phyloP scores from a whole-genome alignment of 2,329 filamentous ascomycete genomes.

The Colletotrichum liriopes region DNA sequence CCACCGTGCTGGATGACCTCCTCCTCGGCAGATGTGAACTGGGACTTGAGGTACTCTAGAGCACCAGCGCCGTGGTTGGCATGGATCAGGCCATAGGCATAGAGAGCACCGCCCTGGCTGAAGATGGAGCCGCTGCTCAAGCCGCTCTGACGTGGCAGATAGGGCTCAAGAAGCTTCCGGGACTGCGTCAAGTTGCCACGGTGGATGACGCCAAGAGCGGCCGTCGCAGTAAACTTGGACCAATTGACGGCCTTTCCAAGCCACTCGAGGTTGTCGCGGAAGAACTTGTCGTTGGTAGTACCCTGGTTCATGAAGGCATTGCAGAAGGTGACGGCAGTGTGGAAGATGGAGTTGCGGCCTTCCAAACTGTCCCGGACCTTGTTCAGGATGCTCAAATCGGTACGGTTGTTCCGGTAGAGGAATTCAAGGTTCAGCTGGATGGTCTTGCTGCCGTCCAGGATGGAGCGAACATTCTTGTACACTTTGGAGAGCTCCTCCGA shows the following conservation, averaged over 20 bases:
- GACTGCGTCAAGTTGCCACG: slow-evolving; percentile 95
- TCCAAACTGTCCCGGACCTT: slow-evolving; percentile 97
- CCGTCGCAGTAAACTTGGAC: slow-evolving; percentile 99
- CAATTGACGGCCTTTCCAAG: slow-evolving; percentile 98
- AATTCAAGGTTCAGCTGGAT: slow-evolving; percentile 98
- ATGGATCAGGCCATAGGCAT: slow-evolving; percentile 95
- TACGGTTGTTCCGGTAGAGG: slow-evolving; percentile 94
- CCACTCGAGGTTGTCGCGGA: slow-evolving; percentile 98
- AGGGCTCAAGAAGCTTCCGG: slow-evolving; percentile 93
- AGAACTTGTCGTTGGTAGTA: slow-evolving; percentile 98
- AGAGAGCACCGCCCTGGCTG: slow-evolving; percentile 95
- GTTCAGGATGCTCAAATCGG: slow-evolving; percentile 92
- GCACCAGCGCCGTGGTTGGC: slow-evolving; percentile 97
- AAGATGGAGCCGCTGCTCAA: slow-evolving; percentile 89
- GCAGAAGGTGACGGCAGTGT: slow-evolving; percentile 96
- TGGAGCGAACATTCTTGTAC: slow-evolving; percentile 75
- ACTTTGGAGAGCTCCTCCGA: slow-evolving; percentile 69
- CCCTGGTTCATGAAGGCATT: slow-evolving; percentile 99
- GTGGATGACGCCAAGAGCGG: slow-evolving; percentile 96
- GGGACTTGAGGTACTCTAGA: slow-evolving; percentile 81
- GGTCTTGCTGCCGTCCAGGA: slow-evolving; percentile 90
- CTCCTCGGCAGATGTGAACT: slow-evolving; percentile 83
- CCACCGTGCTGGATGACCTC: slow-evolving; percentile 98
- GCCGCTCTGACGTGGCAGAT: slow-evolving; percentile 84
- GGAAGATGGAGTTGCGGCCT: slow-evolving; percentile 97